Percentiles rank a stretch among this genome's conserved stretches.
These are phyloP conservation scores for Penicillium sp. DNA, from an alignment of 2,329 filamentous ascomycete species.

Conservation along the genomic window DNA sequence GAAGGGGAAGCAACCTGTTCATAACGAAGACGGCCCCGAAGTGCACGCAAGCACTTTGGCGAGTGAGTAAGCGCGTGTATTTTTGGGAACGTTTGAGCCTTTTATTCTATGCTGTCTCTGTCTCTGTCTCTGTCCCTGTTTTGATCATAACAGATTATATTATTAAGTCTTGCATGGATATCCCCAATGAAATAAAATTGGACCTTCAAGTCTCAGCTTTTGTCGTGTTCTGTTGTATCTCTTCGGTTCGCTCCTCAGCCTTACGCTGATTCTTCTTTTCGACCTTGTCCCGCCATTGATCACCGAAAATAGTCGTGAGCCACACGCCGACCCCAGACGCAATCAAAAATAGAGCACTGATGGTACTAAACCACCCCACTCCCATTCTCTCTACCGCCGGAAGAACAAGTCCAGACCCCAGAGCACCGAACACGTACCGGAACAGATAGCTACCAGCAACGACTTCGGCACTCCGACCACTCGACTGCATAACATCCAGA, in stretches of 20 bases:
- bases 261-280: constrained; percentile 46
- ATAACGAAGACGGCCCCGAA: neutral
- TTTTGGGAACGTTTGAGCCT: neutral
- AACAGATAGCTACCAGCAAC: constrained; percentile 78
- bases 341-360: constrained; percentile 59
- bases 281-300: constrained; percentile 53
- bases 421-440: constrained; percentile 70
- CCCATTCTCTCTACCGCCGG: constrained; percentile 72
- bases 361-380: constrained; percentile 77
- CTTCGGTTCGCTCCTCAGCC: constrained; percentile 21
- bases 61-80: neutral
- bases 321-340: constrained; percentile 45
- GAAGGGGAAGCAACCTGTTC: constrained; percentile 8
- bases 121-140: neutral
- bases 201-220: constrained; percentile 7
- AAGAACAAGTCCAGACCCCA: constrained; percentile 67
- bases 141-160: neutral
- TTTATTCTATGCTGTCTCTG: neutral
- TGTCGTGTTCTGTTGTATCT: neutral
- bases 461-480: constrained; percentile 64
- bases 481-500: constrained; percentile 71
- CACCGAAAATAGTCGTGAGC: constrained; percentile 51
- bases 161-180: neutral
- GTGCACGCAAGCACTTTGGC: neutral
- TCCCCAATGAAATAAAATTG: neutral